Base-by-base conservation (phyloP, 352 stramenopile genomes). In the Phytophthora chlamydospora region DNA sequence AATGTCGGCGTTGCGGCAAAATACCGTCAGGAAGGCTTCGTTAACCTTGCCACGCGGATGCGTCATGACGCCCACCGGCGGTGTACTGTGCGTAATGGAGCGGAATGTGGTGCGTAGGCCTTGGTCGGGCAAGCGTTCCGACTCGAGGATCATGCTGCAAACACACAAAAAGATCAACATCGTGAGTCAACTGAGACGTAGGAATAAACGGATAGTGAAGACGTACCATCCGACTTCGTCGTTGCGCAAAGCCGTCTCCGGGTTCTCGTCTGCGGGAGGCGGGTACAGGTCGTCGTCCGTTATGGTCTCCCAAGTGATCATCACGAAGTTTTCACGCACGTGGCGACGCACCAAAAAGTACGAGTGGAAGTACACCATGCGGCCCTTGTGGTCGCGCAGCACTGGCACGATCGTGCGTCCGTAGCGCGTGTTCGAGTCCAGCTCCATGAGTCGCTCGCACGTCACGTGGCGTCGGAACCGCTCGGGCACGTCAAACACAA, bases 191-290 rank as follows among this genome's bases (percentile, higher is more conserved):
- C 41, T 32, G 33, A 38, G 50, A 13, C 6, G 39, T 10, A 53
- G 14, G 38, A n/a, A 29, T 27, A 44, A 19, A 42, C 40, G 16
- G 58, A 10, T 44, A 51, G 6, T 2, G 5, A 27, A 24, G 21
- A 82, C 75, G 55, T 69, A 92, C 83, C 84, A 90, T 62, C 84
- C 84, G 27, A 93, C 68, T 81, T 93, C 84, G 27, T 91, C 80
- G 50, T 93, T 93, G 40, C 76, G 79, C 39, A 93, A 58, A 36
- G 68, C 68, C 7, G 78, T 87, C 40, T 89, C 80, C 1, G 79
- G 79, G 19, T 71, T 53, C 40, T 90, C 76, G 29, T 79, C 66
- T 11, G 21, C 49, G 40, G 42, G 34, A 2, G 57, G 54, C 17
- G 80, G 80, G 29, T 91, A 90, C 44, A 93, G 53, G 42, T 91